Conservation (phyloP, 768 basidiomycete species). For the Paxillus rubicundulus region DNA sequence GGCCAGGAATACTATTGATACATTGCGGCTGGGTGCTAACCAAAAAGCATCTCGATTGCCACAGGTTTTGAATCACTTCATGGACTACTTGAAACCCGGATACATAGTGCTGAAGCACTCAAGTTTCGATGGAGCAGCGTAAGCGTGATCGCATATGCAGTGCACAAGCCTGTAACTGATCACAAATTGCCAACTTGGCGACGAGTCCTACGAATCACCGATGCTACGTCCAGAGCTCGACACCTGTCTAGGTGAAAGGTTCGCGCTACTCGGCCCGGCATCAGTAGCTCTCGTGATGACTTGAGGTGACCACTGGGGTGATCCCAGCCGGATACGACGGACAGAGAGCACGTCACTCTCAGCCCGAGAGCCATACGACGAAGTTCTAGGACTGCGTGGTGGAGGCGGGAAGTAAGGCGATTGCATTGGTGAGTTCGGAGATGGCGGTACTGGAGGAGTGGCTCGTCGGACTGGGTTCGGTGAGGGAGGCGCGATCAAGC, state of each 20-base stretch:
- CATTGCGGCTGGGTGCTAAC: no score
- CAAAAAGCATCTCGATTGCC: no score
- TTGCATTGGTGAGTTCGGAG: conserved; percentile 24
- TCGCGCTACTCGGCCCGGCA: conserved; percentile 18
- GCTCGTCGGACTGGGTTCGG: conserved; percentile 26
- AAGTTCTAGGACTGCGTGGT: conserved; percentile 21
- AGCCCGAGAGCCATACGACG: conserved; percentile 26
- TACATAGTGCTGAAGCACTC: no score
- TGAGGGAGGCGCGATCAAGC: conserved; percentile 66
- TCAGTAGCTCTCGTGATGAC: conserved; percentile 4
- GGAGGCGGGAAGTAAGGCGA: conserved; percentile 25
- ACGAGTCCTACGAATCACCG: conserved; percentile 5
- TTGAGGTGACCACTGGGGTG: conserved; percentile 36
- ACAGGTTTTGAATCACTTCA: no score
- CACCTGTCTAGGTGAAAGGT: conserved; percentile 17
- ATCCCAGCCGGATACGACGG: conserved; percentile 38
- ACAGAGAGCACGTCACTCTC: conserved; percentile 30
- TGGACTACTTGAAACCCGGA: no score
- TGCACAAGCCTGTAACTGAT: conserved; percentile 1
- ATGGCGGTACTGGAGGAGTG: conserved; percentile 25
- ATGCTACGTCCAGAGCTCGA: conserved; percentile 6
- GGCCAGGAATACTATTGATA: no score
- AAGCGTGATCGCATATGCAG: not conserved
- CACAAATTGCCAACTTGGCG: not conserved
- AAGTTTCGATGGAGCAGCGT: not conserved